Evolutionary conservation across 805 yeast species (phyloP).

Genomic region (Cyberlindnera xylosilytica): DNA sequence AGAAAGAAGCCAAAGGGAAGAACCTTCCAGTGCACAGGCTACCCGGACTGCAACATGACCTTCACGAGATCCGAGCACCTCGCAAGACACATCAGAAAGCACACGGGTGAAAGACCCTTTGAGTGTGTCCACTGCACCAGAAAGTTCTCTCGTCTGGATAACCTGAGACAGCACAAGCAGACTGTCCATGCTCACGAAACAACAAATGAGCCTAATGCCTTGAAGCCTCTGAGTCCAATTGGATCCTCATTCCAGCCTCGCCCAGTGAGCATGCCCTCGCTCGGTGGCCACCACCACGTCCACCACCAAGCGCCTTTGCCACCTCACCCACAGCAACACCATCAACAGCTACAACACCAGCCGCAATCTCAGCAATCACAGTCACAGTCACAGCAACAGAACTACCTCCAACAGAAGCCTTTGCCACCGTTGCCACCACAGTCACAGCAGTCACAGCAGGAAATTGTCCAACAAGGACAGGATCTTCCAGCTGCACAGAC

Average conservation of each 20-base stretch:
- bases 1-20: slow-evolving; percentile 52
- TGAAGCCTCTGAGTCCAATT: slow-evolving; percentile 10
- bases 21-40: slow-evolving; percentile 82
- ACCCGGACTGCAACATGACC: slow-evolving; percentile 81
- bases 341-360: slow-evolving; percentile 4
- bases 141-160: slow-evolving; percentile 79
- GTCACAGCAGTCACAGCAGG: slow-evolving; percentile 6
- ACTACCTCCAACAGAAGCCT: neutral
- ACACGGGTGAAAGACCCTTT: slow-evolving; percentile 93
- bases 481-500: slow-evolving; percentile 18
- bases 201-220: neutral
- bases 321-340: slow-evolving; percentile 3
- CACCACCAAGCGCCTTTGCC: neutral
- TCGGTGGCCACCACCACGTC: slow-evolving; percentile 3
- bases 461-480: slow-evolving; percentile 7
- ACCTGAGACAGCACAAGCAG: slow-evolving; percentile 86
- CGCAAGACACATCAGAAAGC: slow-evolving; percentile 89
- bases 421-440: slow-evolving; percentile 3
- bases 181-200: slow-evolving; percentile 59
- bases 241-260: slow-evolving; percentile 1
- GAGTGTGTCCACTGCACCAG: slow-evolving; percentile 80
- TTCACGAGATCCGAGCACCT: slow-evolving; percentile 90
- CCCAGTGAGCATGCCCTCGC: neutral
- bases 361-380: slow-evolving; percentile 3
- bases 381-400: slow-evolving; percentile 1